phyloP scores from a whole-genome alignment of 495 filamentous ascomycete genomes.

The Podospora anserina region DNA sequence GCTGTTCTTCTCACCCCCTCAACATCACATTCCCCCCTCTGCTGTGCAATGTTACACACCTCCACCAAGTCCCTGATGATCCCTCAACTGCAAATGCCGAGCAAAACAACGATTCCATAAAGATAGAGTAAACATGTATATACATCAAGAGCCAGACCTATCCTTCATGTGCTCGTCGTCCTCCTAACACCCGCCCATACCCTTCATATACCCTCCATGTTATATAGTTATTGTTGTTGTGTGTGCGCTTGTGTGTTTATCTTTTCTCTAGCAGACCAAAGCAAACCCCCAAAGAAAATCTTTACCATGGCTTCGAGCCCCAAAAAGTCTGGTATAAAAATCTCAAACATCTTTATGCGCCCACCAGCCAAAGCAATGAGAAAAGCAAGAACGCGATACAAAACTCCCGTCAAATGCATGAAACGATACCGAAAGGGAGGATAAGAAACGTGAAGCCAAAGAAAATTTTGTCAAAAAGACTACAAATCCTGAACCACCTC shows the following conservation, averaged over 20 bases:
- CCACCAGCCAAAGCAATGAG: neutral
- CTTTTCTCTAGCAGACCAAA: neutral
- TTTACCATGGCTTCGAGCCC: neutral
- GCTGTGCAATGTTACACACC: neutral
- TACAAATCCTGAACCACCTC: constrained; percentile 9
- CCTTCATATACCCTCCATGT: neutral
- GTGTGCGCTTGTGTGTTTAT: neutral
- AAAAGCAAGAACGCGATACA: neutral
- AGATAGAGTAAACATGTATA: neutral
- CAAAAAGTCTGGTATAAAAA: constrained; percentile 1
- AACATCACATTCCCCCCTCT: neutral
- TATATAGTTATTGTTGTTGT: neutral
- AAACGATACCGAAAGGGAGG: neutral
- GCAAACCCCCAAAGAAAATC: neutral
- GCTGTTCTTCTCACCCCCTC: too few species aligned
- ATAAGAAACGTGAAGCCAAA: neutral
- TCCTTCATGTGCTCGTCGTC: neutral
- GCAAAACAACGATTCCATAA: neutral
- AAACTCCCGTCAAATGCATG: constrained; percentile 3
- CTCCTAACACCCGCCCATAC: neutral
- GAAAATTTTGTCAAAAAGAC: neutral
- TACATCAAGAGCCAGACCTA: neutral
- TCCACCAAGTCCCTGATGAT: neutral
- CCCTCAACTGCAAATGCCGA: neutral
- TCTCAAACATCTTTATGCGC: neutral